Evolutionary conservation across 495 filamentous ascomycete genomes (phyloP), one percentile per base, ranked within the genome.

Genomic region (Podospora australis): DNA sequence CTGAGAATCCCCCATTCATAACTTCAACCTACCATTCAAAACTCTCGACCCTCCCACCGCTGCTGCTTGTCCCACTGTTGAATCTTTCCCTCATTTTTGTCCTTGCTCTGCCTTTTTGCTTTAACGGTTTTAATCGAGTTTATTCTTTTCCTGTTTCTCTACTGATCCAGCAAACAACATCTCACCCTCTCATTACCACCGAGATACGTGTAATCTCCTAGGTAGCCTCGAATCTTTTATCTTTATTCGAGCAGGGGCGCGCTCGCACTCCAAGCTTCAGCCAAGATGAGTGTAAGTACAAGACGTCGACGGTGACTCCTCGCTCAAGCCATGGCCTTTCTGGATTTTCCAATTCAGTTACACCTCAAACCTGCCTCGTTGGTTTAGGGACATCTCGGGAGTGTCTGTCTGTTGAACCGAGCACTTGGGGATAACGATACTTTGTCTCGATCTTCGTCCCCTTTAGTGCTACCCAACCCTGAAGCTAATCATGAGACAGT

Each of bases 211-310:
- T 6, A 11, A 11, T 29, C 26, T n/a, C n/a, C n/a, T n/a, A n/a
- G n/a, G n/a, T n/a, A n/a, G n/a, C n/a, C n/a, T n/a, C n/a, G n/a
- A n/a, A n/a, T n/a, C 32, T 36, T 36, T 16, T 3, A 3, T 13
- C n/a, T 36, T 29, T 29, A 6, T 36, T 3, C 32, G 32, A 36
- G 32, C 32, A 34, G 32, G n/a, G n/a, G 36, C 29, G 48, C 53
- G n/a, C 35, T 21, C 34, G 50, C 50, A 45, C 40, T 40, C 34
- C 51, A 13, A 49, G n/a, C 20, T 38, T 23, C 44, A 36, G 19
- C 43, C 60, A 68, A 62, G 35, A 74, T 74, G 71, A 72, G 70
- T 63, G 71, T 74, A 48, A 69, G 71, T 71, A 59, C n/a, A 5
- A 16, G 16, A 9, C 20, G 5, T 5, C 43, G 58, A 68, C 60